Evolutionary conservation across 306 rosid genomes (phyloP), one percentile per base, ranked within the genome.

Genomic region (Cucurbita argyrosperma): DNA sequence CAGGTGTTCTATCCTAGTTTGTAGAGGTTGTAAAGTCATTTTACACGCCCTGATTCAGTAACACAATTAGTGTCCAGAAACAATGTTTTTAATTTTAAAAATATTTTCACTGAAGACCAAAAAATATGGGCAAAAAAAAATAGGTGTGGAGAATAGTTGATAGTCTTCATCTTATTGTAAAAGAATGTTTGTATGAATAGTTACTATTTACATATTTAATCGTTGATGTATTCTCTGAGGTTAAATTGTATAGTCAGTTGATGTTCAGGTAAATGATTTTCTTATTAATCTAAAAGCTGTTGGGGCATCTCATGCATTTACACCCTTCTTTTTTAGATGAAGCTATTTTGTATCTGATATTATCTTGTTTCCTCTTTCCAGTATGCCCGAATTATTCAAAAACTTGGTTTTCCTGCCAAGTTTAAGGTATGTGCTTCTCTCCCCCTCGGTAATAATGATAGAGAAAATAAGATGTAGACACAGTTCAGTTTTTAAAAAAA

Each of bases 311-410:
- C 43, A 37, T 57, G 15, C 40, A 23, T 10, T 21, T 57, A 16
- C 76, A 6, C 16, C 55, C 66, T 13, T 72, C 46, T 12, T 38
- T 37, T 3, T 65, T 2, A 26, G 51, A 30, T 51, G 75, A 69
- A 30, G 19, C 19, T 35, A 15, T 71, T 71, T 59, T 52, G 35
- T 50, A 80, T 37, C 76, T 84, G 14, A 81, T 40, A 11, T 63
- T 51, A 5, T 77, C 74, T 11, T 49, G 45, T 79, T 82, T 30
- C 79, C 38, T 35, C 70, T 50, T 9, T 52, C 63, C 89, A 94
- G 99, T 91, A 91, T 82, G 99, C 99, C 57, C 91, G 97, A 43
- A 87, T 94, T 51, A 91, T 94, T 78, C 97, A 91, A 73, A 91
- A 94, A 54, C 96, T 94, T 71, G 96, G 96, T 45, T 94, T 94